These are phyloP conservation scores for Monosiga brevicollis DNA, from an alignment of 78 protist genomes.

Conservation along the genomic window DNA sequence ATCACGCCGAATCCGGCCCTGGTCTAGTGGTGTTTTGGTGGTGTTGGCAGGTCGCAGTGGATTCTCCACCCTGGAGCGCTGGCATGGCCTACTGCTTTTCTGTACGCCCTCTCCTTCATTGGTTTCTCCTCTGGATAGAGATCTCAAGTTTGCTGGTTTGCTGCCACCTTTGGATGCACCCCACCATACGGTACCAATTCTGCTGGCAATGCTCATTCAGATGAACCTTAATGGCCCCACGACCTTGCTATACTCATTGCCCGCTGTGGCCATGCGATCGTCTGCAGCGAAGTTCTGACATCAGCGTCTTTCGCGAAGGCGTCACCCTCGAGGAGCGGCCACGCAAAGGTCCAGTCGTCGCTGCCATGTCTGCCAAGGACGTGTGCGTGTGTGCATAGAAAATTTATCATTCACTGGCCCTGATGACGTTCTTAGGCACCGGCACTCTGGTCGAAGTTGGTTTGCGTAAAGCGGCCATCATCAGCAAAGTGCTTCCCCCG, in stretches of 20 bases:
- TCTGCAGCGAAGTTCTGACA: slow-evolving; percentile 1
- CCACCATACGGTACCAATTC: no score
- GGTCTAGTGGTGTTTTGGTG: no score
- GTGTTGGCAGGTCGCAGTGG: no score
- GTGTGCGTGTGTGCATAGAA: not conserved
- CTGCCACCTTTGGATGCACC: slow-evolving; percentile 44
- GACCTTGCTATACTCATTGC: no score
- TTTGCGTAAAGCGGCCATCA: not conserved
- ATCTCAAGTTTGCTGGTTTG: slow-evolving; percentile 17
- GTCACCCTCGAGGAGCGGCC: not conserved
- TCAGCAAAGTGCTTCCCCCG: slow-evolving; percentile 19
- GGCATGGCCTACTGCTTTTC: slow-evolving; percentile 8
- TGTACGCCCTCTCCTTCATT: not conserved
- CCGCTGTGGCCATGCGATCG: no score
- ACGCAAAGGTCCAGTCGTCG: not conserved
- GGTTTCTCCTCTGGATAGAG: no score
- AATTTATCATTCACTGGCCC: not conserved
- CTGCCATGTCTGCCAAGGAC: not conserved
- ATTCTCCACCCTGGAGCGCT: no score
- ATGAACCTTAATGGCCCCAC: no score
- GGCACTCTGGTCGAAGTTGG: slow-evolving; percentile 29
- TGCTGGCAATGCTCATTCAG: no score
- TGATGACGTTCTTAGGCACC: not conserved
- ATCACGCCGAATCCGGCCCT: no score
- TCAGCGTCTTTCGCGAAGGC: slow-evolving; percentile 19